phyloP scores from a whole-genome alignment of 1,284 basidiomycete genomes.

The Sporisorium sorghi region DNA sequence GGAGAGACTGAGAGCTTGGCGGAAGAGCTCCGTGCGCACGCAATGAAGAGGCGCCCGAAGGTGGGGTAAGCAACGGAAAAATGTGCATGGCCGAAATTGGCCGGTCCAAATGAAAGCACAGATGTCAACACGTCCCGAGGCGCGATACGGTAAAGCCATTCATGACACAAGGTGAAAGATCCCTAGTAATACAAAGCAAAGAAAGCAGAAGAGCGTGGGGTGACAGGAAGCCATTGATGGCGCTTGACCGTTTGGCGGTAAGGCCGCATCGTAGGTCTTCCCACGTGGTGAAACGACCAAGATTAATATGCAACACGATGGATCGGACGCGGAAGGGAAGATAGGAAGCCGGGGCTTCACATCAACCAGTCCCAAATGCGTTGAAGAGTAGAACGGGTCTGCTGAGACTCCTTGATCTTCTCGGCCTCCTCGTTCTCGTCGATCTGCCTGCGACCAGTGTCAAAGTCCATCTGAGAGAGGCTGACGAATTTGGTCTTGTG shows the following conservation, averaged over 20 bases:
- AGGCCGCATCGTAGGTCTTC: not conserved
- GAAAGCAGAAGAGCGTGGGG: slow-evolving; percentile 12
- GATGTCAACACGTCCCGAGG: not conserved
- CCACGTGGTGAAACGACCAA: too few relatives aligned
- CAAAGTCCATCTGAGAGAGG: slow-evolving; percentile 72
- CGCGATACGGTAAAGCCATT: not conserved
- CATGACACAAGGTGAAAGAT: slow-evolving; percentile 1
- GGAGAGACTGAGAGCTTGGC: too few relatives aligned
- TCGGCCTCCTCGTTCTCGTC: slow-evolving; percentile 43
- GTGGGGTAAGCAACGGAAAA: too few relatives aligned
- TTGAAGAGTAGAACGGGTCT: slow-evolving; percentile 17
- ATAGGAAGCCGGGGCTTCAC: slow-evolving; percentile 4
- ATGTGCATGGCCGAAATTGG: not conserved
- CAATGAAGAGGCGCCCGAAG: too few relatives aligned
- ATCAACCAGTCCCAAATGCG: slow-evolving; percentile 47
- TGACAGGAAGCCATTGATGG: slow-evolving; percentile 5
- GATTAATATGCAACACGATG: not conserved
- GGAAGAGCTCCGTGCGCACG: too few relatives aligned
- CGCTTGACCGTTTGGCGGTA: not conserved
- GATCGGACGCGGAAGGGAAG: too few relatives aligned
- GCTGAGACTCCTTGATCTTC: slow-evolving; percentile 34
- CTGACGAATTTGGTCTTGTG: slow-evolving; percentile 71
- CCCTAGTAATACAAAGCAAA: slow-evolving; percentile 37
- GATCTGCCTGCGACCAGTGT: slow-evolving; percentile 71
- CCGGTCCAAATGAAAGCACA: not conserved